Evolutionary conservation across 306 rosid species (phyloP), one percentile per base, ranked within the genome.

Genomic region (Delonix regia): DNA sequence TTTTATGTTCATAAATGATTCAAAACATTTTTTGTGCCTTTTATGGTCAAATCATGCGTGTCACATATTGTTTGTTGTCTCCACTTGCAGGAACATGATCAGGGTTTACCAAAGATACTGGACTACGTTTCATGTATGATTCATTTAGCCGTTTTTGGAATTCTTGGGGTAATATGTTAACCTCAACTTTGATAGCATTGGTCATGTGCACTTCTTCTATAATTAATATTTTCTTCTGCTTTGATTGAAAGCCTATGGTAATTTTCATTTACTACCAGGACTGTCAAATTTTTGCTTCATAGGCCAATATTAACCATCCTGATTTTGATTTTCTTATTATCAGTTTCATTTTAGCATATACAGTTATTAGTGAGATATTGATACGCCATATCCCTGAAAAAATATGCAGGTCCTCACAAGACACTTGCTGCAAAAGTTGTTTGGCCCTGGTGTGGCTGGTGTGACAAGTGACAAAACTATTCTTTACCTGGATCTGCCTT

Each of bases 401-500:
- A 45, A 10, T 41, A 19, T 83, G 88, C 89, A 94, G 97, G 86
- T 94, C 45, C 72, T 90, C 49, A 89, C 97, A 30, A 94, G 99
- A 83, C 87, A 92, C 74, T 83, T 84, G 14, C 90, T 92, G 79
- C 88, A 92, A 59, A 91, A 88, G 42, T 79, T 94, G 69, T 94
- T 92, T 79, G 97, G 97, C 36, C 97, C 97, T 0, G 87, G 77
- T 25, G 84, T 62, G 48, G 88, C 86, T 24, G 74, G 71, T 18
- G 88, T 88, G 79, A 92, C 99, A 57, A 87, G 84, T 72, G 25
- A 90, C 74, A 69, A 78, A 36, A 86, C 81, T 47, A 62, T 90
- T 80, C 76, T 92, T 67, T 89, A 94, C 82, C 89, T 83, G 65
- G 99, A 94, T 72, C 97, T 94, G 73, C 99, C 97, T 81, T 89